A percentile compares a stretch with the other conserved stretches of the same genome.
Conservation (phyloP, 768 basidiomycete species). For the Mycena galericulata region DNA sequence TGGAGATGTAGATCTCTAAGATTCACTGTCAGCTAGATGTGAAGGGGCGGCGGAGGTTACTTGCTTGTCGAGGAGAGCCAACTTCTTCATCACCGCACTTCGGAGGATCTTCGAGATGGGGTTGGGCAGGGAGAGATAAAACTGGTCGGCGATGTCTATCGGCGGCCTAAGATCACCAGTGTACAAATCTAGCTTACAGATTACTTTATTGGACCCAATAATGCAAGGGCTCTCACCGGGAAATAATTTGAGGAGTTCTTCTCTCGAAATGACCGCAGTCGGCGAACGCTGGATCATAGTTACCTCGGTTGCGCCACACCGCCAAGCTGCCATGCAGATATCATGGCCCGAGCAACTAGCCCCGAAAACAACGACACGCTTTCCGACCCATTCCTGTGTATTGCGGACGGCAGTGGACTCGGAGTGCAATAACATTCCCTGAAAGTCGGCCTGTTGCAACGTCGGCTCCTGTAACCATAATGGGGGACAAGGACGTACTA, state of each 20-base stretch:
- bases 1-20: neutral
- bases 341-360: slow-evolving; percentile 14
- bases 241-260: slow-evolving; percentile 8
- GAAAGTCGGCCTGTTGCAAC: neutral
- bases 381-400: neutral
- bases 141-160: slow-evolving; percentile 2
- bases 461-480: neutral
- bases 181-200: slow-evolving; percentile 1
- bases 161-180: slow-evolving; percentile 3
- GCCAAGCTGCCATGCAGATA: neutral
- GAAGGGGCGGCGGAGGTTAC: neutral
- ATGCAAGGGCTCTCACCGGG: neutral
- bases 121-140: slow-evolving; percentile 3
- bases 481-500: neutral
- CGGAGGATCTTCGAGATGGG: slow-evolving; percentile 11
- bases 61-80: neutral
- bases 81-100: neutral
- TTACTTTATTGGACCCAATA: no score
- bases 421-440: neutral
- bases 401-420: neutral
- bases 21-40: neutral
- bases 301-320: neutral
- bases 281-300: slow-evolving; percentile 8
- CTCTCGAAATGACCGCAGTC: slow-evolving; percentile 7
- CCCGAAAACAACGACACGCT: slow-evolving; percentile 13